Evolutionary conservation across 352 stramenopile genomes (phyloP).

Genomic region (Globisporangium cylindrosporum): DNA sequence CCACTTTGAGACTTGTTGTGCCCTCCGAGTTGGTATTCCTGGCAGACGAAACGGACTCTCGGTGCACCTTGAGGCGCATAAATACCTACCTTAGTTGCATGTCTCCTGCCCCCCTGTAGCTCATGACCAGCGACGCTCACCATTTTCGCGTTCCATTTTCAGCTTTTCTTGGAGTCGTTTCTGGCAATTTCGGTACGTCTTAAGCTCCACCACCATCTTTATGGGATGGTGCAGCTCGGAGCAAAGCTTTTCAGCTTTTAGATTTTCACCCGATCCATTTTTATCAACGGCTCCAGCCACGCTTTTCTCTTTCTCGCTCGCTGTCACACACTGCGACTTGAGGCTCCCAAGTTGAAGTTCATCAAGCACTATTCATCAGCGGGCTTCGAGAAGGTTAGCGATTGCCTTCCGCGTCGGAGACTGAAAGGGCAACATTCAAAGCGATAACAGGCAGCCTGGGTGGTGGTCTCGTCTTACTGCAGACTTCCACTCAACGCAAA

Average conservation of each 20-base stretch:
- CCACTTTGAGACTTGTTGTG: not conserved
- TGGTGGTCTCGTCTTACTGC: no score
- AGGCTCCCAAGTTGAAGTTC: not conserved
- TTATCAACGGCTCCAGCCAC: not conserved
- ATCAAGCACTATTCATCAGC: not conserved
- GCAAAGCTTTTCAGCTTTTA: not conserved
- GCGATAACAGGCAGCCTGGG: no score
- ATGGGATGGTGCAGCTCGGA: not conserved
- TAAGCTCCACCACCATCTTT: not conserved
- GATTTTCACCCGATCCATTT: not conserved
- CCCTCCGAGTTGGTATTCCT: not conserved
- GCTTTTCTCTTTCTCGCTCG: not conserved
- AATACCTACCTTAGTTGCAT: not conserved
- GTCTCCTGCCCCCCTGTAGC: not conserved
- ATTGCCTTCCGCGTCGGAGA: no score
- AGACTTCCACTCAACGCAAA: no score
- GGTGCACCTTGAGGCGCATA: not conserved
- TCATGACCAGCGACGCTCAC: not conserved
- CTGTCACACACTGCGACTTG: not conserved
- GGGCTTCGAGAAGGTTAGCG: no score
- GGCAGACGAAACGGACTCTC: not conserved
- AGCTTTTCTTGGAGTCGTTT: not conserved
- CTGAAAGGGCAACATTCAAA: no score
- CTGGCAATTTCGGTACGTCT: not conserved
- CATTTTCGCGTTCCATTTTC: not conserved